These are phyloP conservation scores for Moesziomyces sp. DNA, from an alignment of 1,284 basidiomycete genomes.

Conservation along the genomic window DNA sequence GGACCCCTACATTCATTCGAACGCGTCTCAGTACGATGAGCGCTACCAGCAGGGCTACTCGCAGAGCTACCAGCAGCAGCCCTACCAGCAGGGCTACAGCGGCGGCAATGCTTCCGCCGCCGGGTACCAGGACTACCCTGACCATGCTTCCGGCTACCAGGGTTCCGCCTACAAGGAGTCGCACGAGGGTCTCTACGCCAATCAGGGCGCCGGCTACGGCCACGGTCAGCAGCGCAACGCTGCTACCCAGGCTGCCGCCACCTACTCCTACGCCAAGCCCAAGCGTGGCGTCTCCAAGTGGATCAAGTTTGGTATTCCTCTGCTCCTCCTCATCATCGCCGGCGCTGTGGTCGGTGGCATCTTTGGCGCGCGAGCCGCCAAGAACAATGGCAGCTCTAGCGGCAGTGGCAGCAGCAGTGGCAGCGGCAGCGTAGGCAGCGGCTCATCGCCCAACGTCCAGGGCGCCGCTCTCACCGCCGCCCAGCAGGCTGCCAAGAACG, in stretches of 20 bases:
- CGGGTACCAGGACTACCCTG: constrained; percentile 50
- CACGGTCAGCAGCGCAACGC: constrained; percentile 29
- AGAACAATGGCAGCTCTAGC: constrained; percentile 69
- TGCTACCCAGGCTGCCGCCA: constrained; percentile 43
- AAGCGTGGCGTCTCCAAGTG: constrained; percentile 59
- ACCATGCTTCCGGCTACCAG: constrained; percentile 42
- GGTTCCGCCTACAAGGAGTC: constrained; percentile 43
- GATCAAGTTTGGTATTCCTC: constrained; percentile 58
- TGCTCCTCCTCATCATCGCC: constrained; percentile 66
- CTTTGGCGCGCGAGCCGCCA: constrained; percentile 73
- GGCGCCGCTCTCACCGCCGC: constrained; percentile 69
- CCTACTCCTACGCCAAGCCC: constrained; percentile 62
- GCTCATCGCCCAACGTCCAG: constrained; percentile 41
- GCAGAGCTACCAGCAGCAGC: constrained; percentile 32
- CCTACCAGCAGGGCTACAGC: constrained; percentile 20
- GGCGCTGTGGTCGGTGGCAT: constrained; percentile 81
- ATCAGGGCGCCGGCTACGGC: constrained; percentile 22
- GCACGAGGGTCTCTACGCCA: constrained; percentile 36
- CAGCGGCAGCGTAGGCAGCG: constrained; percentile 54
- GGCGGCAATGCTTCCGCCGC: constrained; percentile 9
- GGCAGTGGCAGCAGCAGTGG: constrained; percentile 59
- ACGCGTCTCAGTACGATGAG: constrained; percentile 63
- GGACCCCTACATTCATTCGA: constrained; percentile 61
- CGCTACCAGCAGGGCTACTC: constrained; percentile 48
- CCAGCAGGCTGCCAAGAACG: constrained; percentile 74